Base-by-base conservation (phyloP, 495 filamentous ascomycete species). In the Oleoguttula mirabilis region DNA sequence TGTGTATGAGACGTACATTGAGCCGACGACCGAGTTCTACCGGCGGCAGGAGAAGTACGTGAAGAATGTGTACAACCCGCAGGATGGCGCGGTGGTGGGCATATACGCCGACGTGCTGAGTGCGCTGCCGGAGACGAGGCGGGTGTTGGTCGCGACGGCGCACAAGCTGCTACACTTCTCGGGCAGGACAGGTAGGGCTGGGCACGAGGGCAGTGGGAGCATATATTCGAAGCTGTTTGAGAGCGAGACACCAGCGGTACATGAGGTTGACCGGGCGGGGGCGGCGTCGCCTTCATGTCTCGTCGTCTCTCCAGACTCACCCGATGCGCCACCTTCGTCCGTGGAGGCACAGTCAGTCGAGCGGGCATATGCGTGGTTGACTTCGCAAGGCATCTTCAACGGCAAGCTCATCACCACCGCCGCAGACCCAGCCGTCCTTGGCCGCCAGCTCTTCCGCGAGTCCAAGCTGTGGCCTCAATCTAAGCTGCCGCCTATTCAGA, bases 1-100 rank as follows among this genome's bases (percentile, higher is more conserved):
- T 59, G 70, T 98, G 28, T 95, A 94, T 59, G 90, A 98, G 60
- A 80, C 77, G n/a, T 95, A 83, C 60, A 84, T 98, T 47, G 90
- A 98, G 61, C 84, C 84, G 4, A 78, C 84, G 15, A 84, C 77
- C 33, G 88, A 95, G 58, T 95, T 94, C 62, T 94, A 93, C 60
- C 72, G 84, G 39, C 80, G 86, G 56, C 88, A 96, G 63, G 92
- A 95, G 64, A 86, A 81, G 60, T 95, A 93, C 60, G 62, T 90
- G 28, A 84, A 84, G 59, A 64, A 64, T 5, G 71, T 98, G 43
- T 85, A 85, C 57, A 87, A 81, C 54, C 64, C 79, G 10, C 71
- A 74, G 2, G 88, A 93, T 54, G 82, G 77, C 3, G 70, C 79
- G 1, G 71, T 95, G 21, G 82, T 78, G 12, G 90, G 90, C 10